phyloP scores from a whole-genome alignment of 2,329 filamentous ascomycete genomes.

The Paracoccidioides brasiliensis region DNA sequence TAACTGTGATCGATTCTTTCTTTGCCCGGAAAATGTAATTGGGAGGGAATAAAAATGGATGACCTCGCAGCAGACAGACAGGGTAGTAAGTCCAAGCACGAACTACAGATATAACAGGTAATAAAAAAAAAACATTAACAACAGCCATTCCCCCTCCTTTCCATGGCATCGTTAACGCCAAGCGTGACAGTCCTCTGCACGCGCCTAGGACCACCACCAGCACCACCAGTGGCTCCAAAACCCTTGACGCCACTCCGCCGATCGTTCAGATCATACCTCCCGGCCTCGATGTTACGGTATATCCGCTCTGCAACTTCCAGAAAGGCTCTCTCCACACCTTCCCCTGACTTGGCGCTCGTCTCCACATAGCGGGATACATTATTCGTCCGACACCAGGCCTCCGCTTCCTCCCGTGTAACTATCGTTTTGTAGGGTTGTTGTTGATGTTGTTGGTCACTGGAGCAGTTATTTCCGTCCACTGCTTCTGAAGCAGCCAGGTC shows the following conservation, averaged over 20 bases:
- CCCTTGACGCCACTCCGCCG: slow-evolving; percentile 80
- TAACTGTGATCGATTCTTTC: too few relatives aligned
- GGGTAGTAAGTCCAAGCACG: neutral
- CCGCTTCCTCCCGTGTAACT: slow-evolving; percentile 69
- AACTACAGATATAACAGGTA: neutral
- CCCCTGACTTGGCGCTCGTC: slow-evolving; percentile 88
- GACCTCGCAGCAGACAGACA: neutral
- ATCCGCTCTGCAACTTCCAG: slow-evolving; percentile 88
- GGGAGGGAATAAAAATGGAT: neutral
- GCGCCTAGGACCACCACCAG: slow-evolving; percentile 16
- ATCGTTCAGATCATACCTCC: slow-evolving; percentile 89
- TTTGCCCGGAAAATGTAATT: neutral
- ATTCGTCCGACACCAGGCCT: slow-evolving; percentile 77
- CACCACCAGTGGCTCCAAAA: slow-evolving; percentile 30
- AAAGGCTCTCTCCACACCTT: slow-evolving; percentile 87
- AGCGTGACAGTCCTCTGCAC: slow-evolving; percentile 31
- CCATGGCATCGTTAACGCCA: slow-evolving; percentile 36
- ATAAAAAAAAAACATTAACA: slow-evolving; percentile 18
- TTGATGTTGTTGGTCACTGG: slow-evolving; percentile 24
- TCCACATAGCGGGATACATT: slow-evolving; percentile 89
- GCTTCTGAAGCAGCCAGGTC: slow-evolving; percentile 50
- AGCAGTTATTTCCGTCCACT: slow-evolving; percentile 12
- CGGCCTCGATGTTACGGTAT: slow-evolving; percentile 91
- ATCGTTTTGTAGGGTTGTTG: slow-evolving; percentile 23
- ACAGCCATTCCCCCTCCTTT: slow-evolving; percentile 24